Evolutionary conservation across 768 basidiomycete species (phyloP).

Genomic region (Kwoniella sp.): DNA sequence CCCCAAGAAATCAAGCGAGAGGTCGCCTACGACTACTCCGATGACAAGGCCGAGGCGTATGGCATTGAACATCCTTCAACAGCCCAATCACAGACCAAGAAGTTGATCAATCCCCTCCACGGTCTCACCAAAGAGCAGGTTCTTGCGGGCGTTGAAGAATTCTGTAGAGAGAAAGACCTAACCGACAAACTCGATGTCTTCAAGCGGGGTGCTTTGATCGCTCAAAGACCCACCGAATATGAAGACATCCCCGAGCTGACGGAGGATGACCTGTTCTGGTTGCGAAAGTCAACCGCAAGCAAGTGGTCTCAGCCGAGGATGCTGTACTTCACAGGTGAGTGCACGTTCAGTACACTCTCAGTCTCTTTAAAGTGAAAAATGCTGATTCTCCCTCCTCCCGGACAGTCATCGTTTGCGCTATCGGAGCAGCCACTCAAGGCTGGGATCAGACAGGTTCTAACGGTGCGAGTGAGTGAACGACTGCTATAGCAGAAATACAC

Average conservation of each 20-base stretch:
- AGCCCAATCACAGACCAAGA: neutral
- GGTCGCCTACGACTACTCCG: neutral
- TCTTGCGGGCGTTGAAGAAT: conserved; percentile 13
- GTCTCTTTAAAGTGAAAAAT: neutral
- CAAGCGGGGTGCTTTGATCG: conserved; percentile 37
- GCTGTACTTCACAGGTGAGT: too few species aligned
- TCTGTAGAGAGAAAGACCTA: conserved; percentile 5
- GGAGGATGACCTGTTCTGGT: conserved; percentile 34
- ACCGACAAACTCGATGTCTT: conserved; percentile 16
- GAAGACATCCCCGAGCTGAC: conserved; percentile 28
- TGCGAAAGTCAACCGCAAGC: conserved; percentile 32
- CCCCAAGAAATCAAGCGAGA: neutral
- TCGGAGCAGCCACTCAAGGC: conserved; percentile 37
- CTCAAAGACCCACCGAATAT: conserved; percentile 32
- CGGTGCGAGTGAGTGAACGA: too few species aligned
- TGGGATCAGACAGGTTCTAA: too few species aligned
- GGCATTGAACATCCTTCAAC: neutral
- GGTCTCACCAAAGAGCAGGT: conserved; percentile 10
- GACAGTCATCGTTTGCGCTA: conserved; percentile 33
- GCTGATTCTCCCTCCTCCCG: neutral
- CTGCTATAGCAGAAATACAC: too few species aligned
- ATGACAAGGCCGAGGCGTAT: neutral
- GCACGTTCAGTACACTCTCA: neutral
- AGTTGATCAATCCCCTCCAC: conserved; percentile 13
- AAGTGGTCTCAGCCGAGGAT: conserved; percentile 3